These are phyloP conservation scores for Quercus suber DNA, from an alignment of 306 rosid species.

Conservation along the genomic window DNA sequence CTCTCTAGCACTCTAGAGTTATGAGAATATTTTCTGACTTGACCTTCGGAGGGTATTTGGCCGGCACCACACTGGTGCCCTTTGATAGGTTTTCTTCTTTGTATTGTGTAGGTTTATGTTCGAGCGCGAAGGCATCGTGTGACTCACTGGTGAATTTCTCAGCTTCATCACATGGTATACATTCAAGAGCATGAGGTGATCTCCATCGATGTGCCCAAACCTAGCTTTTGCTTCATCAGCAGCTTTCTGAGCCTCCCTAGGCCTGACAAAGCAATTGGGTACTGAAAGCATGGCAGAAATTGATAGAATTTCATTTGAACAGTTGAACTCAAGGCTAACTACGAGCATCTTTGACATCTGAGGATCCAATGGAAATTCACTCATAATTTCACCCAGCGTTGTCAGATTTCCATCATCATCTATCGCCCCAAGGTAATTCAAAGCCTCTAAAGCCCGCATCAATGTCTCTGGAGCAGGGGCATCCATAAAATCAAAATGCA, in stretches of 20 bases:
- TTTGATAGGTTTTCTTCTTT: no score
- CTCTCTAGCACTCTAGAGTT: no score
- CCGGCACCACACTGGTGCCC: no score
- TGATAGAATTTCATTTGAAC: constrained; percentile 92
- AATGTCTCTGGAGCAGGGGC: constrained; percentile 98
- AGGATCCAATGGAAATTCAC: constrained; percentile 93
- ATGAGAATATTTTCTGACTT: no score
- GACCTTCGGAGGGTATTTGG: no score
- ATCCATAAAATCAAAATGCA: constrained; percentile 96
- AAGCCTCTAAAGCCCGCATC: constrained; percentile 93
- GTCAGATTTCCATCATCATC: constrained; percentile 95
- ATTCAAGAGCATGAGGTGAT: constrained; percentile 90
- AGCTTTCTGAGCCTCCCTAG: constrained; percentile 99
- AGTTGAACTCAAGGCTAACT: constrained; percentile 87
- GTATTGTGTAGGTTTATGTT: no score
- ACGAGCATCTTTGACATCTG: constrained; percentile 99
- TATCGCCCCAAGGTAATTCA: constrained; percentile 91
- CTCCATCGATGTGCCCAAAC: constrained; percentile 97
- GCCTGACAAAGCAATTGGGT: constrained; percentile 99
- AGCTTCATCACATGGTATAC: constrained; percentile 96
- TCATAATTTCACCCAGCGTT: constrained; percentile 86
- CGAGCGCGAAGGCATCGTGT: no score
- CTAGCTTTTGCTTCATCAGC: constrained; percentile 96
- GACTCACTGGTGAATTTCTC: no score
- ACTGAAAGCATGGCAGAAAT: constrained; percentile 95